phyloP scores from a whole-genome alignment of 169 alveolate genomes.

The Ichthyophthirius multifiliis region DNA sequence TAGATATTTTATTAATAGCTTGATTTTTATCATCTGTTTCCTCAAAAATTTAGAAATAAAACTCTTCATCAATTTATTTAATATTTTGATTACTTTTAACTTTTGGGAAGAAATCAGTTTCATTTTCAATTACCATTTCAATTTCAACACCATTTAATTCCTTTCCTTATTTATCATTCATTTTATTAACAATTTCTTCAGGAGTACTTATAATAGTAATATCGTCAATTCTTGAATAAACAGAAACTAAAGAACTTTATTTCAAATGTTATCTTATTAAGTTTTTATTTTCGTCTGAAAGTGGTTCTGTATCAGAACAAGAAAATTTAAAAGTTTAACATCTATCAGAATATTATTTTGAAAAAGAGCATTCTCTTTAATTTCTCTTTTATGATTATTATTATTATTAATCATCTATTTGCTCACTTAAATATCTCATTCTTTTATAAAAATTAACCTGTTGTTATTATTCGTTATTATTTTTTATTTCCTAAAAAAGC shows the following conservation, averaged over 20 bases:
- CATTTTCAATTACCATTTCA: constrained; percentile 3
- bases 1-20: not conserved
- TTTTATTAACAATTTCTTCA: not conserved
- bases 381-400: not conserved
- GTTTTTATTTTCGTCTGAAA: not conserved
- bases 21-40: not conserved
- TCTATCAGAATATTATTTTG: not conserved
- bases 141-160: not conserved
- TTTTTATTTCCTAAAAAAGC: too few relatives aligned
- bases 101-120: not conserved
- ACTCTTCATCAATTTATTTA: not conserved
- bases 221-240: not conserved
- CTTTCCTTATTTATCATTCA: not conserved
- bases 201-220: not conserved
- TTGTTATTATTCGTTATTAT: not conserved
- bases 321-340: not conserved
- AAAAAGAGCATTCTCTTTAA: not conserved
- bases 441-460: not conserved
- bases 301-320: not conserved
- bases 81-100: not conserved
- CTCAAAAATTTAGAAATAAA: not conserved
- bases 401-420: not conserved
- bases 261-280: not conserved
- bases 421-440: not conserved
- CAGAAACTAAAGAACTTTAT: constrained; percentile 2